A percentile compares a stretch with the other conserved stretches of the same genome.
phyloP scores from a whole-genome alignment of 306 rosid genomes.

The Oemleria cerasiformis region DNA sequence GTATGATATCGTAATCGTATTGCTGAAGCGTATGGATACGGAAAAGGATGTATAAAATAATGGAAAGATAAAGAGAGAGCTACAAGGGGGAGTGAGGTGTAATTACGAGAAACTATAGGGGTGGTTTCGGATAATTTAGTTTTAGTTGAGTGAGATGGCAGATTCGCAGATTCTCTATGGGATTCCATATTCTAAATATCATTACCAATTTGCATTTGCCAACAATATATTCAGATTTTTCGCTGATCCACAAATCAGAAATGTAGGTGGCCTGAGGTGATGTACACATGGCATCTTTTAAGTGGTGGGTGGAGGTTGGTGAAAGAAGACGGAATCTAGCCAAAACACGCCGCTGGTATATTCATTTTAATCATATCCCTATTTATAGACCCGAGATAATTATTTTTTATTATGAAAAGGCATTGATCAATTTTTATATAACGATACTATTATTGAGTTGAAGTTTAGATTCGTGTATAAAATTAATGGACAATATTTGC shows the following conservation, averaged over 20 bases:
- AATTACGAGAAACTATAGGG: not conserved
- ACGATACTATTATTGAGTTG: too few relatives aligned
- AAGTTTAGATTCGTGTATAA: too few relatives aligned
- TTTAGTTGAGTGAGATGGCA: not conserved
- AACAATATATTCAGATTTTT: too few relatives aligned
- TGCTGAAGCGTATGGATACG: slow-evolving; percentile 39
- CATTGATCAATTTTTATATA: too few relatives aligned
- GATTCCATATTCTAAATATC: not conserved
- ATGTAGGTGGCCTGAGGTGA: not conserved
- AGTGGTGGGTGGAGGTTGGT: not conserved
- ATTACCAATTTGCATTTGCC: not conserved
- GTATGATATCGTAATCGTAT: slow-evolving; percentile 29
- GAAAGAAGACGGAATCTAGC: too few relatives aligned
- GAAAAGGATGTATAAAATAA: slow-evolving; percentile 12
- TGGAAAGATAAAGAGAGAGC: not conserved
- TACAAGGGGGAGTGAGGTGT: not conserved
- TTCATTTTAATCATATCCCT: too few relatives aligned
- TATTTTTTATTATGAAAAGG: too few relatives aligned
- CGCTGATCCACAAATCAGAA: not conserved
- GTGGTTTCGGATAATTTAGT: not conserved
- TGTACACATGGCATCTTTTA: not conserved
- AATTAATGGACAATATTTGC: too few relatives aligned
- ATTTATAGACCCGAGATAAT: too few relatives aligned
- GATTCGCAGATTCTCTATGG: not conserved
- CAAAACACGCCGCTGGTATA: too few relatives aligned